Percentiles rank a stretch among this genome's conserved stretches.
Conservation (phyloP, 1,284 basidiomycete species). For the Melanopsichium pennsylvanicum region DNA sequence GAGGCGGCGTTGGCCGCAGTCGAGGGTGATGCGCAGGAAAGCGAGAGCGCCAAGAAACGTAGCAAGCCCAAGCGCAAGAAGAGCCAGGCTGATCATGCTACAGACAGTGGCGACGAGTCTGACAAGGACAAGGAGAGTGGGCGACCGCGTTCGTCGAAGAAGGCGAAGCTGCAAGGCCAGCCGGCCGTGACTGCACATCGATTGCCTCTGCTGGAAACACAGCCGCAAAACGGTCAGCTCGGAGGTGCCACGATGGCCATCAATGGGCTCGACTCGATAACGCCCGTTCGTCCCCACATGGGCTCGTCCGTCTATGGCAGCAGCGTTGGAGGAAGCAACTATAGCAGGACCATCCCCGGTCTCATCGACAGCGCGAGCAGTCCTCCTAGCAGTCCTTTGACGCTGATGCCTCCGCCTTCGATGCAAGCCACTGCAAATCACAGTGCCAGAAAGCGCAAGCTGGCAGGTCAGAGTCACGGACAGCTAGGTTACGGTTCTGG, state of each 20-base stretch:
- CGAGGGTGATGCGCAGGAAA: slow-evolving; percentile 3
- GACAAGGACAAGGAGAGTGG: slow-evolving; percentile 28
- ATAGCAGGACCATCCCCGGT: slow-evolving; percentile 45
- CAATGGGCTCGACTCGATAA: slow-evolving; percentile 36
- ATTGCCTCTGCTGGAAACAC: slow-evolving; percentile 42
- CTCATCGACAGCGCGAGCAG: slow-evolving; percentile 58
- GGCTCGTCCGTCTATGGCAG: slow-evolving; percentile 36
- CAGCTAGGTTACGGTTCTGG: slow-evolving; percentile 34
- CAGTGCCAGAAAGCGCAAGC: slow-evolving; percentile 52
- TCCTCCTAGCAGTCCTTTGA: slow-evolving; percentile 53
- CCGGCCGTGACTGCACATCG: slow-evolving; percentile 19
- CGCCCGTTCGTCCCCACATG: slow-evolving; percentile 37
- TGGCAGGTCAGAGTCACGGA: slow-evolving; percentile 37
- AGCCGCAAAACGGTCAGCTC: slow-evolving; percentile 17
- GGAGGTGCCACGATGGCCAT: slow-evolving; percentile 19
- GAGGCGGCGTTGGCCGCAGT: slow-evolving; percentile 8
- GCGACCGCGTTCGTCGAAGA: slow-evolving; percentile 21
- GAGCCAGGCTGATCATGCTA: slow-evolving; percentile 11
- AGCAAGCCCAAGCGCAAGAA: slow-evolving; percentile 45
- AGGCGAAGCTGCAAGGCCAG: slow-evolving; percentile 10
- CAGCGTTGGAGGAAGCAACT: slow-evolving; percentile 47
- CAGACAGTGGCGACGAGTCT: slow-evolving; percentile 32
- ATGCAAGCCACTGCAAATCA: slow-evolving; percentile 43
- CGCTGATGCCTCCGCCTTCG: slow-evolving; percentile 55
- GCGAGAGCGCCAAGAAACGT: slow-evolving; percentile 31